Conservation (phyloP, 2,329 filamentous ascomycete species). For the Talaromyces albobiverticillius region DNA sequence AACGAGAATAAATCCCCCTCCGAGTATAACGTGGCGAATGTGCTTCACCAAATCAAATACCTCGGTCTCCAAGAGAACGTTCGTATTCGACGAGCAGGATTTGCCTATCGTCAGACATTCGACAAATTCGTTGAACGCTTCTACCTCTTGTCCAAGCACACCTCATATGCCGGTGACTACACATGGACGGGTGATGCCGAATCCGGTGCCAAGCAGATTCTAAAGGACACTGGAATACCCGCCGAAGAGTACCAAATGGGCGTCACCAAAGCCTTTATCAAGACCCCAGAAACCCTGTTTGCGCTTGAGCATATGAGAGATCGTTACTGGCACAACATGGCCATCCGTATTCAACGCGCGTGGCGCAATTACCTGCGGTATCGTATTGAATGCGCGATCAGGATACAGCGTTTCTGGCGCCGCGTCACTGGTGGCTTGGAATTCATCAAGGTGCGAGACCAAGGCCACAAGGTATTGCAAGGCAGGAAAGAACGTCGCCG, state of each 20-base stretch:
- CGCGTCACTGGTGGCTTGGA: slow-evolving; percentile 88
- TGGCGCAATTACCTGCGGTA: slow-evolving; percentile 97
- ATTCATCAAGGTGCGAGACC: slow-evolving; percentile 81
- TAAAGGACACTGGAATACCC: slow-evolving; percentile 95
- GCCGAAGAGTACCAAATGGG: slow-evolving; percentile 96
- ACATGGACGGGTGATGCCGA: slow-evolving; percentile 89
- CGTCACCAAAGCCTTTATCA: slow-evolving; percentile 96
- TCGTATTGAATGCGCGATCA: slow-evolving; percentile 83
- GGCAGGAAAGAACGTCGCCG: slow-evolving; percentile 87
- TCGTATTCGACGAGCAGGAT: slow-evolving; percentile 90
- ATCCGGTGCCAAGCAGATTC: slow-evolving; percentile 83
- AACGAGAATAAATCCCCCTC: slow-evolving; percentile 97
- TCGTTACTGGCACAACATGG: slow-evolving; percentile 99
- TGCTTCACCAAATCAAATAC: slow-evolving; percentile 98
- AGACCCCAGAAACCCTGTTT: slow-evolving; percentile 94
- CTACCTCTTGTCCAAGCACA: slow-evolving; percentile 89
- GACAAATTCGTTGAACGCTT: slow-evolving; percentile 98
- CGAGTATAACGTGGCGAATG: slow-evolving; percentile 89
- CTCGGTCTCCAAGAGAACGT: slow-evolving; percentile 99
- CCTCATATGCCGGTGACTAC: slow-evolving; percentile 94
- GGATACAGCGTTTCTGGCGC: slow-evolving; percentile 94
- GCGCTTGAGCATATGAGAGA: slow-evolving; percentile 97
- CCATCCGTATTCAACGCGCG: slow-evolving; percentile 91
- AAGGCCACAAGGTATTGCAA: slow-evolving; percentile 77
- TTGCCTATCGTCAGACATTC: slow-evolving; percentile 94